phyloP scores from a whole-genome alignment of 129 eudicot genomes.

The Gnaphalium uliginosum region DNA sequence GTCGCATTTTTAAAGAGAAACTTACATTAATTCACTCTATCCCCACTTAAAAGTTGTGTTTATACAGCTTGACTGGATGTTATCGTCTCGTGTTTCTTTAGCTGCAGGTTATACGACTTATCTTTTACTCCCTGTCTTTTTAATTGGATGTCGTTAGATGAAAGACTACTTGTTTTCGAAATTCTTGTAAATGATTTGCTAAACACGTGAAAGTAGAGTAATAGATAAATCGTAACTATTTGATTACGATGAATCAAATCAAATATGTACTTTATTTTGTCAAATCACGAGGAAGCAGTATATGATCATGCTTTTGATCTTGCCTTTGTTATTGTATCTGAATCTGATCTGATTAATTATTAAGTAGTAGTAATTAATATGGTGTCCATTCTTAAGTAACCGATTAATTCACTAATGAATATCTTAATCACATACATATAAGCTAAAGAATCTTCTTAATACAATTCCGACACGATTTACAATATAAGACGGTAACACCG shows the following conservation, averaged over 20 bases:
- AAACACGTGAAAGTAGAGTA: too few relatives aligned
- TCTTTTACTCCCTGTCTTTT: too few relatives aligned
- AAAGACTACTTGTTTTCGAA: too few relatives aligned
- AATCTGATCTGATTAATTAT: not conserved
- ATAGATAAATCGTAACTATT: not conserved
- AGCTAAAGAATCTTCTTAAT: not conserved
- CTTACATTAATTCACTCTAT: too few relatives aligned
- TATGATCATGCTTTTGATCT: slow-evolving; percentile 5
- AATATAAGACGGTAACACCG: not conserved
- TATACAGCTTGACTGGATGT: too few relatives aligned
- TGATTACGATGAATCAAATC: slow-evolving; percentile 1
- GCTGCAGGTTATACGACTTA: too few relatives aligned
- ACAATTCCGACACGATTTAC: not conserved
- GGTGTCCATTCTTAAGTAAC: not conserved
- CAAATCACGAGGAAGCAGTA: not conserved
- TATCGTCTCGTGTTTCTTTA: too few relatives aligned
- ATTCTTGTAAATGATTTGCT: not conserved
- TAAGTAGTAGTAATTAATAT: not conserved
- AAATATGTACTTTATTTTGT: not conserved
- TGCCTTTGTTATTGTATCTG: not conserved
- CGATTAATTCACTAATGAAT: not conserved
- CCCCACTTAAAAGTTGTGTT: too few relatives aligned
- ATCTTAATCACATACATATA: not conserved
- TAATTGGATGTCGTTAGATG: too few relatives aligned
- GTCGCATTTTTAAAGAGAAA: too few relatives aligned